phyloP scores from a whole-genome alignment of 2,329 filamentous ascomycete species.

The Calonectria ilicicola region DNA sequence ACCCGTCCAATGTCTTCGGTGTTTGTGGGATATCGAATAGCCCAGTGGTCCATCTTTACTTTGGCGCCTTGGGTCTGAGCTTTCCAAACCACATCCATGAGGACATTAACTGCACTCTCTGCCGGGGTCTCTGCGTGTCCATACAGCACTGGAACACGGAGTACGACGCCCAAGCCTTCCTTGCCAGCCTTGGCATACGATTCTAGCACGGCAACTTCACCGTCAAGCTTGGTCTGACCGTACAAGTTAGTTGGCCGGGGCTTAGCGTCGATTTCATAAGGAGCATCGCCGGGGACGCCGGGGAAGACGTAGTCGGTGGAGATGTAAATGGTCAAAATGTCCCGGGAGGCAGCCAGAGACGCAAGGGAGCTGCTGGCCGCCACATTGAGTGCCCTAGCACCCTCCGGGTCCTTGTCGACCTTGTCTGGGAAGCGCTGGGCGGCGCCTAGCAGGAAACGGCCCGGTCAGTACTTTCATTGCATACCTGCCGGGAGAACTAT shows the following conservation, averaged over 20 bases:
- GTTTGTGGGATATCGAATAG: conserved; percentile 86
- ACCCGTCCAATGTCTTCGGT: conserved; percentile 88
- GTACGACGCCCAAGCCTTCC: conserved; percentile 71
- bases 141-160: conserved; percentile 88
- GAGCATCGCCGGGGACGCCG: conserved; percentile 81
- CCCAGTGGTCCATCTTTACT: conserved; percentile 88
- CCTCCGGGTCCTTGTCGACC: conserved; percentile 83
- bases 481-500: not conserved
- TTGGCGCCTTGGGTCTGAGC: conserved; percentile 72
- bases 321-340: conserved; percentile 78
- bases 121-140: conserved; percentile 76
- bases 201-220: conserved; percentile 74
- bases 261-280: conserved; percentile 75
- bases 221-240: conserved; percentile 71
- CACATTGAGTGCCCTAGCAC: conserved; percentile 80
- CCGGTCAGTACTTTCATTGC: conserved; percentile 29
- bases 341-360: conserved; percentile 70
- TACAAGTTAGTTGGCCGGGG: conserved; percentile 83
- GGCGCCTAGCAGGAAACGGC: conserved; percentile 68
- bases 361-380: conserved; percentile 77
- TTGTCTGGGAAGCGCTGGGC: conserved; percentile 91
- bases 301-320: conserved; percentile 87
- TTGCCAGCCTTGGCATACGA: conserved; percentile 63
- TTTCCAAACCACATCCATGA: conserved; percentile 83
- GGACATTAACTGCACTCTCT: conserved; percentile 86